Base-by-base conservation (phyloP, 371 early-diverging fungal genomes). In the Blakeslea trispora region DNA sequence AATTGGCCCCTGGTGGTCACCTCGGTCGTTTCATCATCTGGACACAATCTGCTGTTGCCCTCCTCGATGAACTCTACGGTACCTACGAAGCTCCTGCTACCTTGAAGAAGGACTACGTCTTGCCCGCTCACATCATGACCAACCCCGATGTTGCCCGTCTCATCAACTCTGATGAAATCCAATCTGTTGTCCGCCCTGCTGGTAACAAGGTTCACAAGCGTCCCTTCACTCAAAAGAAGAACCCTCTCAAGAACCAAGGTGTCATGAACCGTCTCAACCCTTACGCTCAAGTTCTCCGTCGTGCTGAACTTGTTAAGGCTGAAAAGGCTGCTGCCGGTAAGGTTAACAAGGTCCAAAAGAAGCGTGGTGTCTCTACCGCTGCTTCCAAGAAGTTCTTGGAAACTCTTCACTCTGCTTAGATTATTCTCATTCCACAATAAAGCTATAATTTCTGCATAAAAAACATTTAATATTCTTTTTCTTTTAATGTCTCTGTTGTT, bases 11-110 rank as follows among this genome's bases (percentile, higher is more conserved):
- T 59, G 99, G 99, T 85, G 99, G 99, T 75, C 97, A 99, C 86
- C 82, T 98, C 64, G 99, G 99, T 66, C 97, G 99, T 79, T 97
- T 99, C 84, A 84, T 98, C 82, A 95, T 99, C 90, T 99, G 99
- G 99, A 97, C 99, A 72, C 88, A 97, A 82, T 77, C 86, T 56
- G 99, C 99, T 61, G 94, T 99, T 76, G 90, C 91, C 72, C 86
- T 91, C 58, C 88, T 99, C 66, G 94, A 97, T 83, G 81, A 87
- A 69, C 82, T 99, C 74, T 99, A 90, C 81, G 99, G 99, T 78
- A 89, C 96, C 64, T 82, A 86, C 80, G 85, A 86, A 72, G 81
- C 82, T 65, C 79, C 85, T 50, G 85, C 97, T 53, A 65, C 86
- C 78, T 83, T 91, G 75, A 98, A 97, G 91, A 91, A 88, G 86